Base-by-base conservation (phyloP, 495 filamentous ascomycete species). In the Cenococcum geophilum region DNA sequence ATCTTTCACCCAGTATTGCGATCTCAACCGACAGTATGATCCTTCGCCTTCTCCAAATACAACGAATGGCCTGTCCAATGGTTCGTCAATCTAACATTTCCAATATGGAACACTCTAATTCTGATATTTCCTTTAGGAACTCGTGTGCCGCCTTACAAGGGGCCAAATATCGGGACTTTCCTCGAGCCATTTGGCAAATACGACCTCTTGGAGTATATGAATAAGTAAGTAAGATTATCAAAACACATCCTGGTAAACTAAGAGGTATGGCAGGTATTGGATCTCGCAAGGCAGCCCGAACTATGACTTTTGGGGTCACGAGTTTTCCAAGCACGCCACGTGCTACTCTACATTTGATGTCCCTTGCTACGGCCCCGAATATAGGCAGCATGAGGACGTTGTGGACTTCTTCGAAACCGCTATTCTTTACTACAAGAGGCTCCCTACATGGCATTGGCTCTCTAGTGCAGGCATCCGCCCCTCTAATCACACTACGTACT, bases 261-360 rank as follows among this genome's bases (percentile, higher is more conserved):
- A 20, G 16, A 22, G 27, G 66, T 23, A 16, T n/a, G 25, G 6
- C 49, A 52, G 49, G 51, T 77, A 71, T 72, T 80, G 77, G 78
- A 75, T 78, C 52, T 70, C 66, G 52, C 75, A 74, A 60, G 70
- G 65, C 61, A 61, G 69, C 14, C 75, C 76, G 1, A 81, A 75
- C 69, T 55, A 65, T 25, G 73, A 75, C 23, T 73, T 82, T 68
- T 82, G 80, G 80, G 78, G 66, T 43, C 79, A 81, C 69, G 80
- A 82, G 60, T 82, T 80, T 68, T 74, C 70, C 69, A 82, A 82
- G 71, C 80, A 82, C 66, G 80, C 74, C 6, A 82, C 79, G 12
- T 82, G 80, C 75, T 80, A 70, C 69, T 77, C 74, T 45, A 79
- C 75, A 52, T 81, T 81, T 61, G 77, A 79, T 60, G 61, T 69